A percentile compares a stretch with the other conserved stretches of the same genome.
Evolutionary conservation across 306 rosid species (phyloP).

Genomic region (Nissolia schottii): DNA sequence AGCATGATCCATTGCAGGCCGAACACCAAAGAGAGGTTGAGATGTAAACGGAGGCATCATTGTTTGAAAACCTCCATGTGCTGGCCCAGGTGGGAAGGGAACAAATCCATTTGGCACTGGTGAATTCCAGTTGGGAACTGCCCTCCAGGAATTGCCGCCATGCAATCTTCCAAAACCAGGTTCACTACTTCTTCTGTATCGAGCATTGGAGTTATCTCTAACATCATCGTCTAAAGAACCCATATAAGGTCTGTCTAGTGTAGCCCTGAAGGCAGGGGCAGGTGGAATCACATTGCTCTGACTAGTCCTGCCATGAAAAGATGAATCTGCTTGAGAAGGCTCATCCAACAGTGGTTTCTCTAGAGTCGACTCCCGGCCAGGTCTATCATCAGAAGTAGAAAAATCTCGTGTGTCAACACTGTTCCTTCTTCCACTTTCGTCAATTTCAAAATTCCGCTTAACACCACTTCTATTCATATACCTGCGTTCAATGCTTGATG

Average conservation of each 20-base stretch:
- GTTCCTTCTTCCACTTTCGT: constrained; percentile 76
- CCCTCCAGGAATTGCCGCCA: constrained; percentile 92
- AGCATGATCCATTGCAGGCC: constrained; percentile 82
- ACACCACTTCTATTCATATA: constrained; percentile 48
- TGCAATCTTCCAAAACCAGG: constrained; percentile 76
- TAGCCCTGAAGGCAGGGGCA: constrained; percentile 64
- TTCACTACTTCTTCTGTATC: constrained; percentile 73
- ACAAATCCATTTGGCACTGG: constrained; percentile 85
- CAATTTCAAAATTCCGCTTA: constrained; percentile 66
- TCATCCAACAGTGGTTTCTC: constrained; percentile 67
- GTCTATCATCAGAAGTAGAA: constrained; percentile 59
- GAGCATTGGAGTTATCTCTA: constrained; percentile 71
- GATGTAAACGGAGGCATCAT: constrained; percentile 83
- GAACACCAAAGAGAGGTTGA: constrained; percentile 74
- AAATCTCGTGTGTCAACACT: constrained; percentile 64
- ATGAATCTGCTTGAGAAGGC: constrained; percentile 61
- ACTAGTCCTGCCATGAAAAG: constrained; percentile 57
- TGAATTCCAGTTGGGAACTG: constrained; percentile 77
- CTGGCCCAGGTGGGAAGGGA: constrained; percentile 91
- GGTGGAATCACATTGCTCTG: constrained; percentile 60
- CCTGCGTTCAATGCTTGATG: constrained; percentile 73
- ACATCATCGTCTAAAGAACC: constrained; percentile 78
- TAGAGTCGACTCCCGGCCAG: constrained; percentile 45
- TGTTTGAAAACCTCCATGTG: constrained; percentile 87
- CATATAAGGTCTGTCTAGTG: constrained; percentile 73